Base-by-base conservation (phyloP, 352 stramenopile genomes). In the Phytopythium mirpurense region DNA sequence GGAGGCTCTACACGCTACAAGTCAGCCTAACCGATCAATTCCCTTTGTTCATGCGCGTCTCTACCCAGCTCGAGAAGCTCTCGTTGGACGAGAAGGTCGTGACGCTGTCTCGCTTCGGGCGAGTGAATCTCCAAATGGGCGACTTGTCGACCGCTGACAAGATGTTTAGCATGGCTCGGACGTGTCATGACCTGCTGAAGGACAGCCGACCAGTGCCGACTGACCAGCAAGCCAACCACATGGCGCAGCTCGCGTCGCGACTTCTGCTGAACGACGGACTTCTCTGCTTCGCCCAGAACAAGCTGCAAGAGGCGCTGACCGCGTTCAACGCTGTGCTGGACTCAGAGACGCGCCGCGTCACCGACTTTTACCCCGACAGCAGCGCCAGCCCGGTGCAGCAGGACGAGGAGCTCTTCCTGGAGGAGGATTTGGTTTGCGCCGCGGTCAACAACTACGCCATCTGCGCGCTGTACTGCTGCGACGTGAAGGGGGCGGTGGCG, bases 381-480 rank as follows among this genome's bases (percentile, higher is more conserved):
- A 56, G 63, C 34, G 38, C 41, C 21, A 7, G 34, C 18, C 46
- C 46, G 10, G 32, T n/a, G 19, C 57, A 64, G 31, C 63, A 65
- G 31, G 78, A 81, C 40, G 63, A 64, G 19, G 40, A 75, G 15
- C 26, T 87, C 21, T 72, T 86, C 15, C 36, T 91, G 18, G 72
- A 90, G 21, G 76, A 88, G 50, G 76, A 90, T 51, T 50, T 88
- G n/a, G 54, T 86, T 34, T 79, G 76, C 44, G 68, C 76, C 12
- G 82, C 79, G 26, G 78, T 88, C 57, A 93, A 90, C 69, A 90
- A 93, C 51, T 88, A 83, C 54, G 70, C 79, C 18, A 89, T 93
- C 45, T 93, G 82, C 52, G 72, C 82, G 24, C 70, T 90, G 24
- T 93, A 93, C 51, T 88, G 79, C 54, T 90, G 82, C 49, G 74